Evolutionary conservation across 805 yeast genomes (phyloP).

Genomic region (Debaryomyces maramus): DNA sequence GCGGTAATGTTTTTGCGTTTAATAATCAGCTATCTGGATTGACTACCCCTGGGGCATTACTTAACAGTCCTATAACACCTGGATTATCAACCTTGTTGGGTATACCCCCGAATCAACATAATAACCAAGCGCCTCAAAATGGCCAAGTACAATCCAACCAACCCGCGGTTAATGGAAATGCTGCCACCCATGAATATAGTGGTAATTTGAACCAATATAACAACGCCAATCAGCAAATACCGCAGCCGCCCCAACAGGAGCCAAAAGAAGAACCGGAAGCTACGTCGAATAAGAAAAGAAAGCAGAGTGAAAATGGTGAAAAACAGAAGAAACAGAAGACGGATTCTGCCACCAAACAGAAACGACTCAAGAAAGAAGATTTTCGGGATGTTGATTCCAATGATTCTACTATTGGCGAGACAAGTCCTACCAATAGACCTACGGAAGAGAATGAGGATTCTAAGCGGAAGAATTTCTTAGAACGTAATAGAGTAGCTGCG

Average conservation of each 20-base stretch:
- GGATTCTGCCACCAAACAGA: constrained; percentile 1
- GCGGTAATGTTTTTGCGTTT: constrained; percentile 34
- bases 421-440: constrained; percentile 20
- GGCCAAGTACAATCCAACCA: not conserved
- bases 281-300: constrained; percentile 3
- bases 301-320: constrained; percentile 4
- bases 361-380: constrained; percentile 7
- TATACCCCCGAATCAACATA: constrained; percentile 15
- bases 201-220: not conserved
- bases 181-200: not conserved
- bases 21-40: constrained; percentile 36
- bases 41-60: constrained; percentile 39
- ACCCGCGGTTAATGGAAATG: not conserved
- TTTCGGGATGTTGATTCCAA: constrained; percentile 7
- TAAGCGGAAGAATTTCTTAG: constrained; percentile 74
- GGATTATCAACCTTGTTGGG: constrained; percentile 44
- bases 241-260: not conserved
- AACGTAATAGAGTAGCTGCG: constrained; percentile 93
- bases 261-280: constrained; percentile 6
- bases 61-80: constrained; percentile 51
- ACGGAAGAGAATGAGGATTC: not conserved
- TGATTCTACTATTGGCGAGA: not conserved
- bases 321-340: constrained; percentile 7
- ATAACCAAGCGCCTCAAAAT: not conserved
- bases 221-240: not conserved